Percentiles rank a stretch among this genome's conserved stretches.
Evolutionary conservation across 2,329 filamentous ascomycete species (phyloP).

Genomic region (Fusarium odoratissimum): DNA sequence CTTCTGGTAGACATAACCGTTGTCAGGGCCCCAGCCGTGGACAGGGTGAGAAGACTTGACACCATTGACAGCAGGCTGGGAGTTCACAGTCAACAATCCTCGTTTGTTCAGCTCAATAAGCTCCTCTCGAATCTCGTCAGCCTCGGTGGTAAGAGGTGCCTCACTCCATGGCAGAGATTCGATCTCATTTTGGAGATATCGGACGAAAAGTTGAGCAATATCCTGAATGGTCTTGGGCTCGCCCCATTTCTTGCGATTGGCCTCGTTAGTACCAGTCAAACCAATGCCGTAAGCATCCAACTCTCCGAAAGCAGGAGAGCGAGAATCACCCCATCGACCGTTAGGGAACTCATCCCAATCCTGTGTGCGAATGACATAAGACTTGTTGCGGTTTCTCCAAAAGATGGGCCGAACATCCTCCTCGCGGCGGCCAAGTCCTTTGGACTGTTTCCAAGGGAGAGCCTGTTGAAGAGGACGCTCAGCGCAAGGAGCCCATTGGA

Average conservation of each 20-base stretch:
- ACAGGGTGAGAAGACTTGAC: constrained; percentile 87
- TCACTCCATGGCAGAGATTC: constrained; percentile 95
- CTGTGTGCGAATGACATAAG: constrained; percentile 93
- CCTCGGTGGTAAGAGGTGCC: constrained; percentile 83
- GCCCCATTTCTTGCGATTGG: constrained; percentile 96
- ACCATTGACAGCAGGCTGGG: constrained; percentile 93
- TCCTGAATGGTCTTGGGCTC: constrained; percentile 83
- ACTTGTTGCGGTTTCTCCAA: constrained; percentile 97
- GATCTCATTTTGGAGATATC: constrained; percentile 84
- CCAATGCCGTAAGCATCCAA: constrained; percentile 95
- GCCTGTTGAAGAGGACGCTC: constrained; percentile 85
- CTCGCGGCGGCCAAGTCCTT: constrained; percentile 86
- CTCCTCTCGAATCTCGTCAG: constrained; percentile 79
- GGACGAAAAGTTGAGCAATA: constrained; percentile 84
- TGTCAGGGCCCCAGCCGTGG: constrained; percentile 93
- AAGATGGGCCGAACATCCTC: constrained; percentile 99
- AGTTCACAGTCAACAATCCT: constrained; percentile 95
- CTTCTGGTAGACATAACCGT: constrained; percentile 98
- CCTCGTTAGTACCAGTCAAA: constrained; percentile 92
- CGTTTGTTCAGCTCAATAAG: constrained; percentile 86
- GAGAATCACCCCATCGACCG: constrained; percentile 96
- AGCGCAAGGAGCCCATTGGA: constrained; percentile 81
- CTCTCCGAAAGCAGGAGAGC: constrained; percentile 95
- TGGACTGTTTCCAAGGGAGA: constrained; percentile 96
- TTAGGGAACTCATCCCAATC: constrained; percentile 99